Evolutionary conservation across 352 stramenopile species (phyloP).

Genomic region (Phytophthora hybrid): DNA sequence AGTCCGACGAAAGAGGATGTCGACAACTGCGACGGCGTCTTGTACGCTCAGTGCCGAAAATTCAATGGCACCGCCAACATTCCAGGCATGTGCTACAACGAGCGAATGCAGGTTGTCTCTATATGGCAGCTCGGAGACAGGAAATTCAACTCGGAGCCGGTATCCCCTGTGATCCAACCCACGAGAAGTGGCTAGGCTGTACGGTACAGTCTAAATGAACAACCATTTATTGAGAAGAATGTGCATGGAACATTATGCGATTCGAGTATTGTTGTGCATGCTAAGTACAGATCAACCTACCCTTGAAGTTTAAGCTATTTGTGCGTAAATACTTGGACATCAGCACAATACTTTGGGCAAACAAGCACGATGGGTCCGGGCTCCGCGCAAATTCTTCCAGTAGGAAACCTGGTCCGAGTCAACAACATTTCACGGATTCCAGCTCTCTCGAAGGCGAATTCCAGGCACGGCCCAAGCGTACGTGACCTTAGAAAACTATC

Average conservation of each 20-base stretch:
- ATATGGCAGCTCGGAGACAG: conserved; percentile 25
- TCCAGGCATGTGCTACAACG: conserved; percentile 26
- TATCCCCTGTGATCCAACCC: conserved; percentile 20
- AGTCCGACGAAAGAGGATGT: conserved; percentile 5
- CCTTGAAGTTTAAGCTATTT: background rate
- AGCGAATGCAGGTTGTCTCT: conserved; percentile 24
- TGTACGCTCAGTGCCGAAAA: conserved; percentile 31
- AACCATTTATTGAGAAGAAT: too few relatives aligned
- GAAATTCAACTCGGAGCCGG: conserved; percentile 36
- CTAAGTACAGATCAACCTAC: background rate
- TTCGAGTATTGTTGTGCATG: background rate
- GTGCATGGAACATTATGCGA: background rate
- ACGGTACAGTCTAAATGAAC: background rate
- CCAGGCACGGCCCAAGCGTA: background rate
- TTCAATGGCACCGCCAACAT: background rate
- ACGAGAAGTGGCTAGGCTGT: conserved; percentile 45
- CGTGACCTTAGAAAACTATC: background rate
- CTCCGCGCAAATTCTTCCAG: background rate
- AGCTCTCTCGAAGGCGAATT: background rate
- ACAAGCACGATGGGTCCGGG: background rate
- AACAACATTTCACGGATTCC: background rate
- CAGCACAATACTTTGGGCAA: background rate
- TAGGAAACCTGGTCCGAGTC: background rate
- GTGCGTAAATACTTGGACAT: background rate
- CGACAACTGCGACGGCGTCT: conserved; percentile 26